Evolutionary conservation across 768 basidiomycete genomes (phyloP).

Genomic region (Ramaria rubella): DNA sequence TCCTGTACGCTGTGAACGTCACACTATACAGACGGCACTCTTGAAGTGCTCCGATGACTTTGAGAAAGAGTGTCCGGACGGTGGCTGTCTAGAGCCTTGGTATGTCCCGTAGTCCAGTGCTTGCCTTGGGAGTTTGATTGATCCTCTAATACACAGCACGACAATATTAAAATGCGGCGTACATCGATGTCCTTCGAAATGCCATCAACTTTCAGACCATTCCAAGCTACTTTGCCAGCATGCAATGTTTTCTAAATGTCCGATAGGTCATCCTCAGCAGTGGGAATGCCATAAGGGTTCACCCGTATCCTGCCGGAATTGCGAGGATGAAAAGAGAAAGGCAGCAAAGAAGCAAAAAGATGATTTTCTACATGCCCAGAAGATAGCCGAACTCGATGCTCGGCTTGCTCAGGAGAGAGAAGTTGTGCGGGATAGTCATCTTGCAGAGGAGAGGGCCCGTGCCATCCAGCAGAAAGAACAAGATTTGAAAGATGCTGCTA

Average conservation of each 20-base stretch:
- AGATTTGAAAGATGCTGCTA: conserved; percentile 36
- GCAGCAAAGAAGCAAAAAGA: conserved; percentile 36
- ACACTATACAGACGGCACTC: conserved; percentile 35
- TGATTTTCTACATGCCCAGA: conserved; percentile 38
- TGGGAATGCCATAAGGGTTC: conserved; percentile 39
- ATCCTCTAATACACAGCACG: conserved; percentile 32
- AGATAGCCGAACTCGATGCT: conserved; percentile 39
- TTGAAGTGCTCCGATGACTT: conserved; percentile 43
- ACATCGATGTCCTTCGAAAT: conserved; percentile 54
- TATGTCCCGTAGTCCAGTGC: conserved; percentile 22
- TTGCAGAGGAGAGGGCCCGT: conserved; percentile 30
- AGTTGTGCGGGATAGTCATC: conserved; percentile 29
- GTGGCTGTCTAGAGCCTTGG: conserved; percentile 59
- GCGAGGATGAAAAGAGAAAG: conserved; percentile 38
- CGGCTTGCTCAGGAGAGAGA: conserved; percentile 33
- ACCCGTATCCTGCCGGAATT: conserved; percentile 36
- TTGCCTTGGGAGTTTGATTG: not conserved
- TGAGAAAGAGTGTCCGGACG: conserved; percentile 46
- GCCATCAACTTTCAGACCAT: conserved; percentile 51
- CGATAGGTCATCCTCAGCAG: conserved; percentile 35
- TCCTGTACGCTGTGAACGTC: conserved; percentile 52
- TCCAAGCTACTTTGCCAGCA: conserved; percentile 45
- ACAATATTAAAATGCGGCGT: conserved; percentile 40
- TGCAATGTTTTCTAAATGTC: conserved; percentile 34
- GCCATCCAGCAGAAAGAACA: conserved; percentile 36